Base-by-base conservation (phyloP, 2,329 filamentous ascomycete genomes). In the Curvularia lunata region DNA sequence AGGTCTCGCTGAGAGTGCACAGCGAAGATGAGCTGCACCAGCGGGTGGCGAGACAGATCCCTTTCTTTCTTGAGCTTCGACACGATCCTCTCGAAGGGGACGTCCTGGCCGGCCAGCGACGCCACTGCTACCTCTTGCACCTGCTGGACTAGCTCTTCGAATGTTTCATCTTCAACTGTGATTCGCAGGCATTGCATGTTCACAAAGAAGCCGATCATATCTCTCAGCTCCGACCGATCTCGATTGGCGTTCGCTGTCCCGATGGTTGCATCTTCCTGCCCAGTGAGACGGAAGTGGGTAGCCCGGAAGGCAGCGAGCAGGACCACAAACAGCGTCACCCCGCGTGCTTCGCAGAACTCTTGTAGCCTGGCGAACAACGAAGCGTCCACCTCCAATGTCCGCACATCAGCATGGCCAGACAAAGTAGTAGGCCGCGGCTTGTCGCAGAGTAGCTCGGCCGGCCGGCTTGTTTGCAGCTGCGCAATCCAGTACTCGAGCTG, bases 181-280 rank as follows among this genome's bases (percentile, higher is more conserved):
- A 23, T 59, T 10, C 56, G 52, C 23, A 62, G 19, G 18, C 58
- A 61, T 21, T 61, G 58, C 4, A 58, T 28, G 12, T 61, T 61
- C 21, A 61, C 51, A 50, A 62, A 62, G 49, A 59, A 62, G 3
- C 59, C 59, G n/a, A 62, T 59, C 34, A 62, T 46, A 1, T 62
- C 56, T 40, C 43, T 43, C 0, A 59, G 0, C 25, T 62, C 59
- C 52, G 43, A 56, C 4, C 34, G 30, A 5, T 56, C 45, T 34
- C 52, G 28, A 23, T 56, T 62, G 13, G 56, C 59, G n/a, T 59
- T 59, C 4, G 46, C 7, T 19, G 46, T 32, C 5, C 58, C 54
- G 1, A 61, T 58, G 0, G 54, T 61, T 5, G 58, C 58, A 28
- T 61, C 54, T 19, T 51, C 37, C 13, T 58, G 46, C 19, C 50